A percentile compares a stretch with the other conserved stretches of the same genome.
Conservation (phyloP, 768 basidiomycete genomes). For the Macrolepiota albuminosa region DNA sequence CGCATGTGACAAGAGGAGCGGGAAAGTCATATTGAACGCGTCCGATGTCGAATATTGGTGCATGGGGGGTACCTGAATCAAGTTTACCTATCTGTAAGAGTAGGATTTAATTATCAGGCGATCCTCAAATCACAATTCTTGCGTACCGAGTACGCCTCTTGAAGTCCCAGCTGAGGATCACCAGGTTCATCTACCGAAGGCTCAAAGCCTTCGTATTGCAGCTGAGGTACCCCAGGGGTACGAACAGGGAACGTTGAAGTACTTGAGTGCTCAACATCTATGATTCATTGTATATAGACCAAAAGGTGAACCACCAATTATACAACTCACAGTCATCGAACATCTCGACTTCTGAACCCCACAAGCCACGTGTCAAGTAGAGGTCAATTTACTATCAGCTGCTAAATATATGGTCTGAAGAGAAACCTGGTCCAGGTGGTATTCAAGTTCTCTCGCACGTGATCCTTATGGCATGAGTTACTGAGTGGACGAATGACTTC, state of each 20-base stretch:
- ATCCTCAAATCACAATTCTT: background rate
- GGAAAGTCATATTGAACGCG: constrained; percentile 87
- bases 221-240: constrained; percentile 41
- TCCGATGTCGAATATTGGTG: constrained; percentile 77
- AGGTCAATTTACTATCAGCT: background rate
- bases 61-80: constrained; percentile 29
- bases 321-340: constrained; percentile 60
- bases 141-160: constrained; percentile 28
- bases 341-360: constrained; percentile 29
- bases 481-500: background rate
- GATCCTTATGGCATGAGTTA: background rate
- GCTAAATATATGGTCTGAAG: background rate
- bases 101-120: background rate
- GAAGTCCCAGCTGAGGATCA: constrained; percentile 41
- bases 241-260: constrained; percentile 38
- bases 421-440: background rate
- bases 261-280: constrained; percentile 85
- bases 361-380: constrained; percentile 1
- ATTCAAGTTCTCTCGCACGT: background rate
- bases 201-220: constrained; percentile 90
- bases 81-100: constrained; percentile 18
- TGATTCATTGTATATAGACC: background rate
- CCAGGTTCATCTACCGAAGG: constrained; percentile 53
- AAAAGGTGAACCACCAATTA: constrained; percentile 9
- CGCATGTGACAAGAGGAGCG: constrained; percentile 76